phyloP scores from a whole-genome alignment of 257 asterid genomes.

The Solanum chmielewskii region DNA sequence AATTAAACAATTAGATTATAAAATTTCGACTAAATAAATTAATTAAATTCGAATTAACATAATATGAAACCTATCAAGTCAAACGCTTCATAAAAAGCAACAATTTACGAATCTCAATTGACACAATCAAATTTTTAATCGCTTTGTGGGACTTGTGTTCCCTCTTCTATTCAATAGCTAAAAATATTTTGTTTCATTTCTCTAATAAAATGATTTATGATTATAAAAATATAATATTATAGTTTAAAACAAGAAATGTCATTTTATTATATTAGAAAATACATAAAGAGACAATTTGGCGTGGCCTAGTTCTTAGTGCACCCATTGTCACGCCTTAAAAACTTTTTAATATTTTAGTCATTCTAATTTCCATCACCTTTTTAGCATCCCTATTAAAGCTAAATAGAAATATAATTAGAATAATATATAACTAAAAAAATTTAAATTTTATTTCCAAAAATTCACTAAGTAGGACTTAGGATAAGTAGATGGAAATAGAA shows the following conservation, averaged over 20 bases:
- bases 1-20: background rate
- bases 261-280: background rate
- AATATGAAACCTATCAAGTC: background rate
- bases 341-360: background rate
- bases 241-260: background rate
- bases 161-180: background rate
- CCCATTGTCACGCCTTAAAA: background rate
- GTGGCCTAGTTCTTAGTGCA: background rate
- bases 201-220: background rate
- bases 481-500: slow-evolving; percentile 1
- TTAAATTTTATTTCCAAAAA: background rate
- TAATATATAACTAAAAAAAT: background rate
- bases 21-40: background rate
- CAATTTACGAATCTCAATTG: background rate
- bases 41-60: background rate
- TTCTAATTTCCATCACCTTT: background rate
- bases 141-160: background rate
- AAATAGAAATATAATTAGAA: background rate
- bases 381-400: background rate
- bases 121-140: background rate
- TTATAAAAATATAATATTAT: background rate
- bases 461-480: slow-evolving; percentile 20
- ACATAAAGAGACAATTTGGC: background rate
- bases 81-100: background rate
- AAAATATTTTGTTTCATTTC: background rate